Percentiles rank a stretch among this genome's conserved stretches.
Evolutionary conservation across 768 basidiomycete species (phyloP).

Genomic region (Suillus luteus): DNA sequence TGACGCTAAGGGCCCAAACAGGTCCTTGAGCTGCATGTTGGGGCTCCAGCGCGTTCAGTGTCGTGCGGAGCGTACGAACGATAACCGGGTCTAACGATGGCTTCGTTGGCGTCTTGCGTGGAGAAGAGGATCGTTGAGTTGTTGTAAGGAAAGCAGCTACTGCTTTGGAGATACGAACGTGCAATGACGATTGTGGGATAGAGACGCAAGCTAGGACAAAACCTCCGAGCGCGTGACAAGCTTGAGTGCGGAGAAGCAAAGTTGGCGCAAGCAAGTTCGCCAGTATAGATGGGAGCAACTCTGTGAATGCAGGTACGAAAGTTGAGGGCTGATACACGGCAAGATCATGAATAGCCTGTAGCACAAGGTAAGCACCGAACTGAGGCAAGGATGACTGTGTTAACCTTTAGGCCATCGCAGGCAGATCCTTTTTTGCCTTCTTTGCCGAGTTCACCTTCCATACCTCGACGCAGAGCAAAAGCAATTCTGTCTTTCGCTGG

Average conservation of each 20-base stretch:
- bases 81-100: slow-evolving; percentile 50
- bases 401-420: slow-evolving; percentile 76
- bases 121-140: slow-evolving; percentile 36
- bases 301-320: slow-evolving; percentile 68
- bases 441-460: slow-evolving; percentile 84
- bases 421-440: slow-evolving; percentile 87
- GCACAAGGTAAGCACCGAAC: slow-evolving; percentile 17
- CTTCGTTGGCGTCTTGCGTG: slow-evolving; percentile 39
- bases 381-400: slow-evolving; percentile 18
- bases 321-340: slow-evolving; percentile 60
- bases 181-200: slow-evolving; percentile 48
- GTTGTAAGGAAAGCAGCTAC: slow-evolving; percentile 52
- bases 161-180: slow-evolving; percentile 53
- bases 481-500: slow-evolving; percentile 70
- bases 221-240: slow-evolving; percentile 75
- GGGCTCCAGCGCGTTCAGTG: slow-evolving; percentile 56
- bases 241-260: slow-evolving; percentile 65
- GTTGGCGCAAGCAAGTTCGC: slow-evolving; percentile 64
- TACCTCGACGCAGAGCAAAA: slow-evolving; percentile 69
- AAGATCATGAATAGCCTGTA: slow-evolving; percentile 73
- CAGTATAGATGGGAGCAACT: slow-evolving; percentile 63
- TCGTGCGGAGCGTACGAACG: slow-evolving; percentile 66
- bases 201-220: slow-evolving; percentile 56
- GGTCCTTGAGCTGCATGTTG: slow-evolving; percentile 71
- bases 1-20: slow-evolving; percentile 72